Evolutionary conservation across 139 green algal genomes (phyloP).

Genomic region (Coccomyxa sp.): DNA sequence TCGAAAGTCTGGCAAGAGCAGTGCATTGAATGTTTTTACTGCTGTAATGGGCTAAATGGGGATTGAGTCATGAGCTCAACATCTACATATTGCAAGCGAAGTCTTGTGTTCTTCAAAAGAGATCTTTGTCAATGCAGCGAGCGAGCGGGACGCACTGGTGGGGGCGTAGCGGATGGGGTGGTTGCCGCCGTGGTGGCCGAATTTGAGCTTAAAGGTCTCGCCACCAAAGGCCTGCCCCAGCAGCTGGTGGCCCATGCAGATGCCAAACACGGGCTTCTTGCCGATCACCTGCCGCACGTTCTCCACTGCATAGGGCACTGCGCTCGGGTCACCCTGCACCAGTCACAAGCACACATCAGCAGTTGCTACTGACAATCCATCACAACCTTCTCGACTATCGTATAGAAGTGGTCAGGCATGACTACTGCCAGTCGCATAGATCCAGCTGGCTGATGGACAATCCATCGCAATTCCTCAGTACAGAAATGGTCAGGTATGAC

Average conservation of each 20-base stretch:
- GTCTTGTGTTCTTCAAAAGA: too few species aligned
- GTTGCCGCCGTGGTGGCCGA: slow-evolving; percentile 99
- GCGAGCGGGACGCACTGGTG: slow-evolving; percentile 29
- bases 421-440: background rate
- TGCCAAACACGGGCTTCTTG: slow-evolving; percentile 97
- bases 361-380: background rate
- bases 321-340: slow-evolving; percentile 88
- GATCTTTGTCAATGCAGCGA: too few species aligned
- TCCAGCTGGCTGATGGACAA: too few species aligned
- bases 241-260: slow-evolving; percentile 99
- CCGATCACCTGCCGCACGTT: slow-evolving; percentile 88
- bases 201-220: slow-evolving; percentile 98
- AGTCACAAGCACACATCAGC: background rate
- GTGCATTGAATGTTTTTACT: too few species aligned
- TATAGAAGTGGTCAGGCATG: background rate
- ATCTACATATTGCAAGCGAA: too few species aligned
- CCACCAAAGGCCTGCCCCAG: slow-evolving; percentile 89
- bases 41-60: too few species aligned
- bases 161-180: slow-evolving; percentile 87
- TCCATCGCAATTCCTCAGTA: too few species aligned
- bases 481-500: too few species aligned
- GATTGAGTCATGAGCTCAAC: too few species aligned
- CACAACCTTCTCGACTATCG: too few species aligned
- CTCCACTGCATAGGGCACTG: slow-evolving; percentile 96
- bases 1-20: too few species aligned